These are phyloP conservation scores for Termitomyces sp. DNA, from an alignment of 768 basidiomycete genomes.

Conservation along the genomic window DNA sequence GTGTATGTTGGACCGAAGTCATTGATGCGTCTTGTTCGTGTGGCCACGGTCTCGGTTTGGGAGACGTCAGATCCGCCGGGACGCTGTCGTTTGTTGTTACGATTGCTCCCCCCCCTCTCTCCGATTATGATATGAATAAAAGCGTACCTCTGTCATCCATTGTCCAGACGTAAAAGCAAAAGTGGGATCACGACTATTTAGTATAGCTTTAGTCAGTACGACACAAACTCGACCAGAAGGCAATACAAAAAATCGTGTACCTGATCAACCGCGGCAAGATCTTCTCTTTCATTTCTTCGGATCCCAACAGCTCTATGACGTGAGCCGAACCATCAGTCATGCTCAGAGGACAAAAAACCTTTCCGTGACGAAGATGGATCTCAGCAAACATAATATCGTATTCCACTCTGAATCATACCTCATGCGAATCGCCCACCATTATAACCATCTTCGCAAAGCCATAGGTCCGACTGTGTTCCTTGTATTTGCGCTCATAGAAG, in stretches of 20 bases:
- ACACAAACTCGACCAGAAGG: not conserved
- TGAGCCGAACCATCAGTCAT: constrained; percentile 80
- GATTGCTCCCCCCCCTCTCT: not conserved
- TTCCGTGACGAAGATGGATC: not conserved
- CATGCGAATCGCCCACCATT: constrained; percentile 58
- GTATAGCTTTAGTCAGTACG: not conserved
- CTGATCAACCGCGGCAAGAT: constrained; percentile 57
- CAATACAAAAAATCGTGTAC: constrained; percentile 21
- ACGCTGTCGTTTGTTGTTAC: constrained; percentile 31
- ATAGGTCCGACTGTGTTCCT: constrained; percentile 55
- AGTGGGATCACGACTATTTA: constrained; percentile 50
- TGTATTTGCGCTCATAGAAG: constrained; percentile 59
- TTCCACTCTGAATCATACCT: constrained; percentile 29
- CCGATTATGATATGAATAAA: constrained; percentile 16
- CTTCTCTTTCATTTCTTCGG: constrained; percentile 50
- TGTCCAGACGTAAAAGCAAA: constrained; percentile 69
- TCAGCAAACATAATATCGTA: not conserved
- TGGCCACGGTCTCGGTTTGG: constrained; percentile 62
- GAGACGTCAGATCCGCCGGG: constrained; percentile 76
- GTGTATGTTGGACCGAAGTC: constrained; percentile 46
- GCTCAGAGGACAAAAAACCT: constrained; percentile 69
- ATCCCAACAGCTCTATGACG: constrained; percentile 64
- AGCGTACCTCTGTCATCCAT: constrained; percentile 74
- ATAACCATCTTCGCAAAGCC: constrained; percentile 63
- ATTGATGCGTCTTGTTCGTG: constrained; percentile 25